phyloP scores from a whole-genome alignment of 1,284 basidiomycete species.

The Amylostereum areolatum region DNA sequence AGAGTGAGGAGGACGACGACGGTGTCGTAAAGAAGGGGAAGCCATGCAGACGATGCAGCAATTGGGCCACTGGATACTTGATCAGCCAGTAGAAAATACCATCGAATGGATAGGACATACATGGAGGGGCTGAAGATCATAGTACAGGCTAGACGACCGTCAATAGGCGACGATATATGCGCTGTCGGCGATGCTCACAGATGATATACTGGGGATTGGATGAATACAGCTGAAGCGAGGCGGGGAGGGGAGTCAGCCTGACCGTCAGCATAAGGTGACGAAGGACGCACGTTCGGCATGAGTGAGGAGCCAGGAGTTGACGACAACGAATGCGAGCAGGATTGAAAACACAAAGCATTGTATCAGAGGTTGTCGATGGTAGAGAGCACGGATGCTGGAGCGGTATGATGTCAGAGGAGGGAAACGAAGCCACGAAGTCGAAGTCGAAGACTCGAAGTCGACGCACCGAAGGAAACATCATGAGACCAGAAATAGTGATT shows the following conservation, averaged over 20 bases:
- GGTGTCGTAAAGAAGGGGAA: slow-evolving; percentile 50
- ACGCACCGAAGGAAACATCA: slow-evolving; percentile 37
- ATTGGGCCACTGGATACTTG: slow-evolving; percentile 13
- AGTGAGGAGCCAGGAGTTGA: slow-evolving; percentile 44
- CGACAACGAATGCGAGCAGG: slow-evolving; percentile 32
- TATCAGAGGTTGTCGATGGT: slow-evolving; percentile 28
- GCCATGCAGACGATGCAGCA: slow-evolving; percentile 47
- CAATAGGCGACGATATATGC: neutral
- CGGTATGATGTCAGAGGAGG: neutral
- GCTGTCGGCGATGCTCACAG: neutral
- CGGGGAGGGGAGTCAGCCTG: neutral
- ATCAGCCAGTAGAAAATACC: neutral
- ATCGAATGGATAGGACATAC: neutral
- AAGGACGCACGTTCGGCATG: slow-evolving; percentile 29
- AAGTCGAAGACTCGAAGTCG: neutral
- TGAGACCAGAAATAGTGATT: slow-evolving; percentile 40
- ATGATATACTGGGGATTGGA: neutral
- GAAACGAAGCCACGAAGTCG: neutral
- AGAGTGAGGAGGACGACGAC: slow-evolving; percentile 44
- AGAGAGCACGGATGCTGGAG: slow-evolving; percentile 39
- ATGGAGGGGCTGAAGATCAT: slow-evolving; percentile 35
- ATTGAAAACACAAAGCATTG: slow-evolving; percentile 30
- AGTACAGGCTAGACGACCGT: slow-evolving; percentile 38
- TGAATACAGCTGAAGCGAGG: neutral
- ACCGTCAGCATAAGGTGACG: neutral